Evolutionary conservation across 2,329 filamentous ascomycete genomes (phyloP), one percentile per base, ranked within the genome.

Genomic region (Aspergillus melleus): DNA sequence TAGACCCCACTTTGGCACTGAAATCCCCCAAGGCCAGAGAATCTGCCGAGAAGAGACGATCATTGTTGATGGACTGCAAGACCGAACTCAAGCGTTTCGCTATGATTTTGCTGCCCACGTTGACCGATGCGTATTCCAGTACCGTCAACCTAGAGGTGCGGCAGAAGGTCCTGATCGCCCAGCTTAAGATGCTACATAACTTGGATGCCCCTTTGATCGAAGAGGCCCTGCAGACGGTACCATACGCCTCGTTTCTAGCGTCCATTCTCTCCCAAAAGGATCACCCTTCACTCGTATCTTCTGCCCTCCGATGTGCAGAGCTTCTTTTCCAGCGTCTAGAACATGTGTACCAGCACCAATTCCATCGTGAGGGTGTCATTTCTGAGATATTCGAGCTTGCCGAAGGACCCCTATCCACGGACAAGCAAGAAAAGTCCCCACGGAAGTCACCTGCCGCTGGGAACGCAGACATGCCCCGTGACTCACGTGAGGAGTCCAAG

Each of bases 161-260:
- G 22, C 92, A 98, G 72, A 97, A 96, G 77, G 95, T 99, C 2
- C 83, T 99, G 36, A 91, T 88, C 20, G 95, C 94, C n/a, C 95
- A 99, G 71, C 80, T 98, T 49, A 98, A 98, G 79, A 98, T 99
- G 92, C 84, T 99, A 10, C 96, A 92, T 12, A 96, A 97, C 65
- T 79, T 99, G n/a, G 92, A 97, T 67, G 88, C 87, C 49, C 83
- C 85, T 42, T 92, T 99, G 54, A 84, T 99, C 4, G 85, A 91
- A 62, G 94, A 97, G 68, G 90, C 94, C 9, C 79, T 99, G 30
- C 89, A 89, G 26, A 86, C 91, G 16, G 93, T 99, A 1, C 91
- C 95, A 0, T 99, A 98, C 75, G 92, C 95, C 2, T 99, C 96
- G 0, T 97, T 96, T 73, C 79, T 99, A 30, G 95, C 95, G 2